Conservation (phyloP, 495 filamentous ascomycete species). For the Astrothelium subdiscretum region DNA sequence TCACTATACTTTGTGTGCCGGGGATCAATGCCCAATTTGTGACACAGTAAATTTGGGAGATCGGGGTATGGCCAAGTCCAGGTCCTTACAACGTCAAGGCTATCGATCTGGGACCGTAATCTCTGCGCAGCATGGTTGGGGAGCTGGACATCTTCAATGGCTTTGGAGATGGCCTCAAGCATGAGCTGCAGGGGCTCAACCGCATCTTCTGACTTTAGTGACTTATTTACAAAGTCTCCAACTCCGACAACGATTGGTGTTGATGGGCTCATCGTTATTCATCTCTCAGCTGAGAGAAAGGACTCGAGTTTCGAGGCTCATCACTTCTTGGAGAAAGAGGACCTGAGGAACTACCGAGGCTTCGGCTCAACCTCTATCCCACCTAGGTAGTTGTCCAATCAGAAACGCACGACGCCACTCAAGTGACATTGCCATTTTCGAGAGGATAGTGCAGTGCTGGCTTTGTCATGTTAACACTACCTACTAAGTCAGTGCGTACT, state of each 20-base stretch:
- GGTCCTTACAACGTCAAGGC: slow-evolving; percentile 40
- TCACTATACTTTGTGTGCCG: slow-evolving; percentile 33
- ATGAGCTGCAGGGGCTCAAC: slow-evolving; percentile 42
- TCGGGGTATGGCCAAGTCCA: slow-evolving; percentile 50
- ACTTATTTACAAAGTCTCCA: slow-evolving; percentile 41
- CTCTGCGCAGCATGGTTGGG: slow-evolving; percentile 10
- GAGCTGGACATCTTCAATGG: slow-evolving; percentile 33
- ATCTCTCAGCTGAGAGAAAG: too few relatives aligned
- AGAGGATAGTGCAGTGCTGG: too few relatives aligned
- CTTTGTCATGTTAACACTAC: too few relatives aligned
- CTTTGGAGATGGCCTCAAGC: slow-evolving; percentile 34
- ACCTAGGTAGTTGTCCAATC: too few relatives aligned
- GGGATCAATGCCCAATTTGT: slow-evolving; percentile 30
- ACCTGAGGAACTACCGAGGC: too few relatives aligned
- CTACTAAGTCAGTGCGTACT: too few relatives aligned
- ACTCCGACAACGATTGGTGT: slow-evolving; percentile 38
- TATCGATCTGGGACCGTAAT: slow-evolving; percentile 39
- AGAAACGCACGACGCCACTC: too few relatives aligned
- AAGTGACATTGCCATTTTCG: too few relatives aligned
- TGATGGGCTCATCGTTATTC: not conserved
- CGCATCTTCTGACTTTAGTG: slow-evolving; percentile 37
- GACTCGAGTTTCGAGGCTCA: too few relatives aligned
- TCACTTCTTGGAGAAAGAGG: too few relatives aligned
- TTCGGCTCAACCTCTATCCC: too few relatives aligned
- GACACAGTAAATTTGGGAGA: slow-evolving; percentile 34